Evolutionary conservation across 495 filamentous ascomycete species (phyloP).

Genomic region (Parmelia sp.): DNA sequence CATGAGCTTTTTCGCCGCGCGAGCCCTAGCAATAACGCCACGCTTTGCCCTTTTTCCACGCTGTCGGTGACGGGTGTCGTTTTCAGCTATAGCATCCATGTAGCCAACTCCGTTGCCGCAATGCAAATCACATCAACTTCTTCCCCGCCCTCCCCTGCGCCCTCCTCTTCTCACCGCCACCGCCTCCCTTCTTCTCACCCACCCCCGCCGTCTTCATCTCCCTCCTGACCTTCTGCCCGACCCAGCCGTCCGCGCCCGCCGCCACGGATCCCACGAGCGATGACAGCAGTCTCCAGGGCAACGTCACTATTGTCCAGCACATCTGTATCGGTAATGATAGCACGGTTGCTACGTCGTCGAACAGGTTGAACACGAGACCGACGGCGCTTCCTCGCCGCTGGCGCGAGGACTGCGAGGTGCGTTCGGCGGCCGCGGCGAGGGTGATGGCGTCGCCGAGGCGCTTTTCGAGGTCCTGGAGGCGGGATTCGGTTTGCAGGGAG

Average conservation of each 20-base stretch:
- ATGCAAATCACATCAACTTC: conserved; percentile 10
- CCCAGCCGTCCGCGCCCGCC: conserved; percentile 21
- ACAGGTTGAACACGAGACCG: conserved; percentile 29
- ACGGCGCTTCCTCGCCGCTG: conserved; percentile 19
- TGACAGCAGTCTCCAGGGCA: conserved; percentile 20
- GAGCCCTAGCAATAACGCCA: not conserved
- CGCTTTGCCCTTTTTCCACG: not conserved
- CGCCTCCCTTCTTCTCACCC: conserved; percentile 1
- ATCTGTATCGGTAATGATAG: conserved; percentile 34
- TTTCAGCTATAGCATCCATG: not conserved
- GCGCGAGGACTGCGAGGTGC: conserved; percentile 30
- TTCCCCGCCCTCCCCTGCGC: conserved; percentile 8
- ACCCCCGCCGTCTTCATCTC: conserved; percentile 27
- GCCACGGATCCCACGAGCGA: conserved; percentile 1
- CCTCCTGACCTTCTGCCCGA: conserved; percentile 20
- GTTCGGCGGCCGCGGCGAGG: conserved; percentile 68
- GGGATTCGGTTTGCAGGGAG: conserved; percentile 65
- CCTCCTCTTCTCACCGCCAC: conserved; percentile 19
- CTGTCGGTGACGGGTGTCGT: not conserved
- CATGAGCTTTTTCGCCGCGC: not conserved
- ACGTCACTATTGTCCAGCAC: conserved; percentile 15
- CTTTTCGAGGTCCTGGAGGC: conserved; percentile 61
- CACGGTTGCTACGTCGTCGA: conserved; percentile 13
- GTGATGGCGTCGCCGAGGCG: conserved; percentile 71
- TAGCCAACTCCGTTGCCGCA: not conserved